Percentiles rank a stretch among this genome's conserved stretches.
phyloP scores from a whole-genome alignment of 345 rosid species.

The Eucalyptus camaldulensis region DNA sequence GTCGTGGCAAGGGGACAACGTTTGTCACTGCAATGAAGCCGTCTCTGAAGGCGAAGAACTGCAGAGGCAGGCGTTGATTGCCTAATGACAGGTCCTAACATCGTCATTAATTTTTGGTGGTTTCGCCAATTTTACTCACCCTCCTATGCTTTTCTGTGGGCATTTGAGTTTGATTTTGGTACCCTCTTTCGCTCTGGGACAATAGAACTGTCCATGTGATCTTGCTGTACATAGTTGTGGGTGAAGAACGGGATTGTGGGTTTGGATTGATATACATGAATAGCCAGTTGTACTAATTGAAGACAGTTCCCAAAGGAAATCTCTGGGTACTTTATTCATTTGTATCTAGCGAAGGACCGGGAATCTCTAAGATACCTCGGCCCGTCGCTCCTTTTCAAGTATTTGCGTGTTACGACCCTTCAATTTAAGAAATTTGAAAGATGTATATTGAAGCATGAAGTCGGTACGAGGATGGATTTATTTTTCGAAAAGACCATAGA shows the following conservation, averaged over 20 bases:
- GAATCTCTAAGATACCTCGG: not conserved
- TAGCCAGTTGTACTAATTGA: not conserved
- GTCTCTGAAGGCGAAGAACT: not conserved
- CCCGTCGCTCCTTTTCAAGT: not conserved
- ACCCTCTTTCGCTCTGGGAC: not conserved
- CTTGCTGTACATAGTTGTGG: not conserved
- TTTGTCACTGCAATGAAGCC: not conserved
- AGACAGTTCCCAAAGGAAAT: not conserved
- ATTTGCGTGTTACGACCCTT: not conserved
- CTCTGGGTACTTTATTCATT: not conserved
- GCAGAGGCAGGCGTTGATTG: not conserved
- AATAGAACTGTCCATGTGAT: not conserved
- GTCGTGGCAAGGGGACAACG: constrained; percentile 83
- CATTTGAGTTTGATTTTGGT: not conserved
- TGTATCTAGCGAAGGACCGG: not conserved
- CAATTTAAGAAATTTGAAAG: not conserved
- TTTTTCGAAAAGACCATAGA: not conserved
- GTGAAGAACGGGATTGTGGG: not conserved
- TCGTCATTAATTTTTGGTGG: not conserved
- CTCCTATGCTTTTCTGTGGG: not conserved
- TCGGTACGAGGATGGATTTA: not conserved
- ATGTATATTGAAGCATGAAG: not conserved
- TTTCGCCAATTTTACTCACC: not conserved
- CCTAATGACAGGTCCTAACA: not conserved
- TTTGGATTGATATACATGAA: not conserved